Conservation (phyloP, 1,284 basidiomycete genomes). For the Paramarasmius palmivorus region DNA sequence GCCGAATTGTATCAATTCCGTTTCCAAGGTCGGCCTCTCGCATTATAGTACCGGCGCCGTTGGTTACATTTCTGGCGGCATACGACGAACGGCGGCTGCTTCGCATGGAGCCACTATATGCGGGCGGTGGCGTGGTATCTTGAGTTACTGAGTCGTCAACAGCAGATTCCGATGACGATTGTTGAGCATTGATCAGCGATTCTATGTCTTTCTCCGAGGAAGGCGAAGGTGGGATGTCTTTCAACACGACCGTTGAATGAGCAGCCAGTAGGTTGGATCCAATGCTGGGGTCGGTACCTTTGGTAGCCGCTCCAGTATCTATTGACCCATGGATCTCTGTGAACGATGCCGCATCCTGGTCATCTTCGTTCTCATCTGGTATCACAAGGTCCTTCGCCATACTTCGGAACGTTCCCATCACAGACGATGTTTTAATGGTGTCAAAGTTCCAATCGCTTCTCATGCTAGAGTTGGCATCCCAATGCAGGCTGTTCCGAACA, state of each 20-base stretch:
- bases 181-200: conserved; percentile 35
- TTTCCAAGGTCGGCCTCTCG: conserved; percentile 81
- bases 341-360: conserved; percentile 40
- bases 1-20: conserved; percentile 87
- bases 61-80: conserved; percentile 64
- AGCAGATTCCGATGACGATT: conserved; percentile 35
- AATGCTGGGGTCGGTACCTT: conserved; percentile 63
- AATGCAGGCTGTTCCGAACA: conserved; percentile 53
- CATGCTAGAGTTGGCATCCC: conserved; percentile 73
- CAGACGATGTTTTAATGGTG: conserved; percentile 74
- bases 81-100: conserved; percentile 68
- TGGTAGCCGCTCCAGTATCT: conserved; percentile 58
- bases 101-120: conserved; percentile 57
- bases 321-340: conserved; percentile 52
- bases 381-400: conserved; percentile 65
- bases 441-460: conserved; percentile 96
- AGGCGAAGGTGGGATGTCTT: conserved; percentile 31
- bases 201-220: conserved; percentile 42
- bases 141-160: conserved; percentile 30
- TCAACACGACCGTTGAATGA: conserved; percentile 75
- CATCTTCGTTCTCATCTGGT: conserved; percentile 50
- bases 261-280: conserved; percentile 54
- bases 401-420: conserved; percentile 72
- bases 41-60: conserved; percentile 74
- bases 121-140: conserved; percentile 51